phyloP scores from a whole-genome alignment of 805 yeast genomes.

The Starmerella davenportii region DNA sequence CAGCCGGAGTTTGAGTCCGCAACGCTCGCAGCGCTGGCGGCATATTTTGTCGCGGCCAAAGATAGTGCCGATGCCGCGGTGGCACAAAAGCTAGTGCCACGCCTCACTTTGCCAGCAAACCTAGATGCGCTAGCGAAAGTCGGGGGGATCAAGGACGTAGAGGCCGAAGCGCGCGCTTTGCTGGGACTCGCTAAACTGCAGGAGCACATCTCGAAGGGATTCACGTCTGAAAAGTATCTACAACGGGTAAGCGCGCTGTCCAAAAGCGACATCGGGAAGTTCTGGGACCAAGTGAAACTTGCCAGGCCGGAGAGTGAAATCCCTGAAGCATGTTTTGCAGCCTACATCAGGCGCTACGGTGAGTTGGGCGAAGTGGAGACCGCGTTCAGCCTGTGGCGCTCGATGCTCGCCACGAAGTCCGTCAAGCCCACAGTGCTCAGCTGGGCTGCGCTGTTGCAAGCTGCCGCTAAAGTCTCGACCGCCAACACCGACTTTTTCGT shows the following conservation, averaged over 20 bases:
- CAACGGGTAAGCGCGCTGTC: slow-evolving; percentile 13
- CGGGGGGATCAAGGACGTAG: slow-evolving; percentile 7
- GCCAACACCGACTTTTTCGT: slow-evolving; percentile 18
- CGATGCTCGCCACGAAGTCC: slow-evolving; percentile 21
- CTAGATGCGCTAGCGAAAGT: slow-evolving; percentile 3
- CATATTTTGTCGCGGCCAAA: slow-evolving; percentile 18
- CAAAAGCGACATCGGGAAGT: slow-evolving; percentile 15
- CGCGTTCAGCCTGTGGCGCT: slow-evolving; percentile 32
- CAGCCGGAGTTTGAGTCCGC: slow-evolving; percentile 17
- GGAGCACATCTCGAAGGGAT: slow-evolving; percentile 11
- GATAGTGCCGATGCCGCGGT: slow-evolving; percentile 15
- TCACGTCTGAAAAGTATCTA: slow-evolving; percentile 14
- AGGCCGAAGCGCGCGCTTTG: slow-evolving; percentile 8
- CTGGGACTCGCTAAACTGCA: slow-evolving; percentile 12
- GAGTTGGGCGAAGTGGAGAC: slow-evolving; percentile 16
- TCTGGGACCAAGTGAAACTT: slow-evolving; percentile 19
- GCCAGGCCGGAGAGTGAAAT: slow-evolving; percentile 11
- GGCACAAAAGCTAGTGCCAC: slow-evolving; percentile 20
- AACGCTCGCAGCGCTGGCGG: slow-evolving; percentile 21
- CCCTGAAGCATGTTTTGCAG: slow-evolving; percentile 18
- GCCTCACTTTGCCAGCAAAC: slow-evolving; percentile 16
- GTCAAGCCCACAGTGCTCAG: slow-evolving; percentile 28
- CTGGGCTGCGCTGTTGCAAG: slow-evolving; percentile 44
- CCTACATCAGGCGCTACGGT: slow-evolving; percentile 20
- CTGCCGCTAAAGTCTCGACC: slow-evolving; percentile 25